Conservation (phyloP, 352 stramenopile genomes). For the Globisporangium perplexum region DNA sequence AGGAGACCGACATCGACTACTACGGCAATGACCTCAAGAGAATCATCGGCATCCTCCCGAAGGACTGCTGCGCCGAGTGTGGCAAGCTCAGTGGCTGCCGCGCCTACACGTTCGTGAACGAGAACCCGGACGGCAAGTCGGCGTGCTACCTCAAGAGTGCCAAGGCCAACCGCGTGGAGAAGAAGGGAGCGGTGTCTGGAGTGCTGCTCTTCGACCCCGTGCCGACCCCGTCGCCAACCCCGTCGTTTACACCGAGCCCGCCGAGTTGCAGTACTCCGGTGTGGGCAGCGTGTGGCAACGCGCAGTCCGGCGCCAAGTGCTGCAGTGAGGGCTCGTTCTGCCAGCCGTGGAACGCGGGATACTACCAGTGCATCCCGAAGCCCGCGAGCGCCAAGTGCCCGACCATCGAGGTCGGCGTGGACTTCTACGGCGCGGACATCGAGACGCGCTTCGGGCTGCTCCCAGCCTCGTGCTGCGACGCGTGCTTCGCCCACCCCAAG, state of each 20-base stretch:
- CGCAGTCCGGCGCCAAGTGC: constrained; percentile 26
- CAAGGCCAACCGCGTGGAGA: constrained; percentile 12
- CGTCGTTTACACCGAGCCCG: neutral
- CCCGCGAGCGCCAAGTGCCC: constrained; percentile 30
- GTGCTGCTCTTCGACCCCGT: neutral
- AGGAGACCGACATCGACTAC: constrained; percentile 46
- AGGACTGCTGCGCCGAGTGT: constrained; percentile 35
- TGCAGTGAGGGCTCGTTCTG: constrained; percentile 37
- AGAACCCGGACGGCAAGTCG: constrained; percentile 36
- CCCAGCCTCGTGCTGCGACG: constrained; percentile 43
- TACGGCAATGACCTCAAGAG: constrained; percentile 40
- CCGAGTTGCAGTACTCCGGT: constrained; percentile 21
- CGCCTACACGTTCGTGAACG: constrained; percentile 57
- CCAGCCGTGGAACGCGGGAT: constrained; percentile 52
- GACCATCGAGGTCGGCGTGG: constrained; percentile 25
- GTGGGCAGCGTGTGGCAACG: constrained; percentile 28
- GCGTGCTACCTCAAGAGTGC: constrained; percentile 51
- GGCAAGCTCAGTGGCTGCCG: constrained; percentile 27
- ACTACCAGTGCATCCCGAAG: constrained; percentile 46
- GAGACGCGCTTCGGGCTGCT: constrained; percentile 30
- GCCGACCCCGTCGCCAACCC: neutral
- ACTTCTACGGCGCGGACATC: constrained; percentile 48
- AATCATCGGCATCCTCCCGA: constrained; percentile 27
- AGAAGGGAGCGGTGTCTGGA: constrained; percentile 39
- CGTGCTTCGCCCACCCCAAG: constrained; percentile 24